Percentiles rank a stretch among this genome's conserved stretches.
Evolutionary conservation across 345 rosid species (phyloP).

Genomic region (Passiflora organensis): DNA sequence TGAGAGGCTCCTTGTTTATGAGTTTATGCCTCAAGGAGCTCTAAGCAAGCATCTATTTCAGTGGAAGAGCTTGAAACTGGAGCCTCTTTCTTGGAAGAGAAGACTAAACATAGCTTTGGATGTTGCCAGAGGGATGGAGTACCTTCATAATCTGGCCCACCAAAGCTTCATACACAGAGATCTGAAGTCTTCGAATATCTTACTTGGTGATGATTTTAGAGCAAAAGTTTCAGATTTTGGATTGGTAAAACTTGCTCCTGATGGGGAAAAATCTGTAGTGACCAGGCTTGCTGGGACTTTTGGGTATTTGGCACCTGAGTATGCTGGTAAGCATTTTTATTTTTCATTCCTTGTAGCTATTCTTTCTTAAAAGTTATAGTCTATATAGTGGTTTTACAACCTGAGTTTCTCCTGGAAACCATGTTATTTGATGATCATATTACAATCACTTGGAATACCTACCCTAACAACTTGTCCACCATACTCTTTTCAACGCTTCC

Average conservation of each 20-base stretch:
- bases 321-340: slow-evolving; percentile 52
- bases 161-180: slow-evolving; percentile 74
- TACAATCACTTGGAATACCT: too few species aligned
- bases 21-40: slow-evolving; percentile 77
- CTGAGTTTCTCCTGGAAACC: too few species aligned
- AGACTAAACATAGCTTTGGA: slow-evolving; percentile 64
- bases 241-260: slow-evolving; percentile 73
- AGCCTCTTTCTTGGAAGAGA: slow-evolving; percentile 70
- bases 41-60: slow-evolving; percentile 71
- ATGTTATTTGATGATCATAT: too few species aligned
- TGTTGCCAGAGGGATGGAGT: slow-evolving; percentile 79
- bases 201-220: slow-evolving; percentile 63
- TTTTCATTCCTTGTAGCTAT: not conserved
- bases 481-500: too few species aligned
- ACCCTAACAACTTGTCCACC: too few species aligned
- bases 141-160: slow-evolving; percentile 68
- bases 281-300: slow-evolving; percentile 79
- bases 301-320: slow-evolving; percentile 84
- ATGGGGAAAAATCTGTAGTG: slow-evolving; percentile 55
- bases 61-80: slow-evolving; percentile 59
- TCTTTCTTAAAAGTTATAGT: too few species aligned
- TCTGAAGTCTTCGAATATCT: slow-evolving; percentile 69
- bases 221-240: slow-evolving; percentile 85
- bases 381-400: too few species aligned
- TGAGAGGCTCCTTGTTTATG: slow-evolving; percentile 70